Evolutionary conservation across 768 basidiomycete species (phyloP).

Genomic region (Boletus rubroflammeus): DNA sequence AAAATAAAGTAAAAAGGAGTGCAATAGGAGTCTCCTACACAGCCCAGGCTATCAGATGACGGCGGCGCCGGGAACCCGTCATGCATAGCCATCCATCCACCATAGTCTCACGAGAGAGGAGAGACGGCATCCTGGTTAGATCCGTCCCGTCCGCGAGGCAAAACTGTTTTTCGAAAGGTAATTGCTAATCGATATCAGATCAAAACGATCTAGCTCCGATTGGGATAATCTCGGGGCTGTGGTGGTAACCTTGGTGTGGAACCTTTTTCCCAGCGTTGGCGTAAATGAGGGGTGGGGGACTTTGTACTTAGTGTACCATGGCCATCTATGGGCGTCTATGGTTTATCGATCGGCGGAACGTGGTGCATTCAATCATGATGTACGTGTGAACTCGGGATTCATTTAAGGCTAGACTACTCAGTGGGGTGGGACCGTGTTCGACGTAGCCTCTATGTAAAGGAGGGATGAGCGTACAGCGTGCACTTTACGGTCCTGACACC

Average conservation of each 20-base stretch:
- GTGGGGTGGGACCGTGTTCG: background rate
- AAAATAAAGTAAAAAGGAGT: background rate
- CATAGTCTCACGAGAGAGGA: background rate
- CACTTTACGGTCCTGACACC: background rate
- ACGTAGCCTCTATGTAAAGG: background rate
- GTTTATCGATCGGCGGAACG: background rate
- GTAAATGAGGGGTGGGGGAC: background rate
- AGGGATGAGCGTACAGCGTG: background rate
- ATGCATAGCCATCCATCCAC: background rate
- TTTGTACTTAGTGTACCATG: background rate
- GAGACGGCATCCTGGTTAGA: background rate
- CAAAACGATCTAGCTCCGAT: conserved; percentile 17
- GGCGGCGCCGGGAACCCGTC: background rate
- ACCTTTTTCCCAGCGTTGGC: background rate
- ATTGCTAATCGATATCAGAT: conserved; percentile 20
- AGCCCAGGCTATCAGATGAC: background rate
- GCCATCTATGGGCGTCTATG: background rate
- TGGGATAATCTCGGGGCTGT: background rate
- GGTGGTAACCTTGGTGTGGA: background rate
- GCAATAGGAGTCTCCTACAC: background rate
- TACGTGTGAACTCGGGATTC: background rate
- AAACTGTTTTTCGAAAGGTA: background rate
- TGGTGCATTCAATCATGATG: background rate
- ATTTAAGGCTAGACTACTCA: background rate
- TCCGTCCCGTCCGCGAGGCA: conserved; percentile 7